Base-by-base conservation (phyloP, 2,329 filamentous ascomycete genomes). In the Coccinonectria pachysandricola region DNA sequence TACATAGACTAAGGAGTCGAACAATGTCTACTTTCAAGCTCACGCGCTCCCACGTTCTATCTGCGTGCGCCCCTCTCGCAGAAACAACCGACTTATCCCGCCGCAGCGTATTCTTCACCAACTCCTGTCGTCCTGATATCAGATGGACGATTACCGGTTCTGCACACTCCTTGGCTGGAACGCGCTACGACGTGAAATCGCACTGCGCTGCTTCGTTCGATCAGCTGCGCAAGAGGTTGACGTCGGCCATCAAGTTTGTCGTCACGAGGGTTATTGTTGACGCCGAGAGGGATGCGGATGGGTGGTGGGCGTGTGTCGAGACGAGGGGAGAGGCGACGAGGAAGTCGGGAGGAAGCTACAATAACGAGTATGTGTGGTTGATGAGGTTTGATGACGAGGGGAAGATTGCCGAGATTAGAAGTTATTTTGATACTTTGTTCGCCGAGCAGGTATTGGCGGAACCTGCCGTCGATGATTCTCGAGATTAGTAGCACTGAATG, bases 351-450 rank as follows among this genome's bases (percentile, higher is more conserved):
- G 18, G 35, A 27, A 15, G 26, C 8, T 47, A 47, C 21, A 35
- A 42, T 26, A 42, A 48, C 16, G 43, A 45, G 28, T 45, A 45
- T 21, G 11, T 37, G 7, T 42, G 40, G 41, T 27, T 45, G 21
- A 42, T 35, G 26, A 30, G 41, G 19, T 48, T 37, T 34, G 30
- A 42, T 20, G 31, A 27, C 4, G 31, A 43, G 18, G 43, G 41
- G 19, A 39, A 30, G 27, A 39, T 45, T 19, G 43, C 34, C 9
- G 41, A 46, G 31, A 30, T 46, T 8, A 29, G 38, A 16, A 43
- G 39, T 17, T 46, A 46, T 20, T 42, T 40, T 12, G 41, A 46
- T 11, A 40, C 41, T 3, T 24, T 37, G 24, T 27, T 42, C 12
- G 23, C 40, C 6, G 41, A 44, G 14, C 15, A 38, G 27, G 37